phyloP scores from a whole-genome alignment of 768 basidiomycete species.

The Suillus subaureus region DNA sequence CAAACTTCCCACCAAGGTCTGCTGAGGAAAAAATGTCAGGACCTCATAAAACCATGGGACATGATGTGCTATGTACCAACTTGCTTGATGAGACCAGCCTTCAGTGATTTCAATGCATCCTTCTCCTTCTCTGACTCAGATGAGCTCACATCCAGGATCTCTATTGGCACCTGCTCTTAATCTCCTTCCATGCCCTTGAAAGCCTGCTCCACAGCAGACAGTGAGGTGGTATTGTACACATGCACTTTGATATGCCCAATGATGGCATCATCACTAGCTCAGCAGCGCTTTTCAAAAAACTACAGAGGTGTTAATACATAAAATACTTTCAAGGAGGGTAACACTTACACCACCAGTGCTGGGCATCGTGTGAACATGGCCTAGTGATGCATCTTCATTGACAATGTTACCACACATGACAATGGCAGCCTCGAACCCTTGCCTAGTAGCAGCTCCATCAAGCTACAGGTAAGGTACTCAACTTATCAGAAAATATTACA shows the following conservation, averaged over 20 bases:
- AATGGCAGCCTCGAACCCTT: constrained; percentile 12
- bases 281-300: too few species aligned
- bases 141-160: background rate
- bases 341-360: background rate
- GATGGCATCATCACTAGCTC: too few species aligned
- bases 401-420: constrained; percentile 15
- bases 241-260: too few species aligned
- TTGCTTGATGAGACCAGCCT: background rate
- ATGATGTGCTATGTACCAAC: background rate
- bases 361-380: constrained; percentile 3
- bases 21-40: background rate
- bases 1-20: background rate
- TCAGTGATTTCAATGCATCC: background rate
- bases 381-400: constrained; percentile 10
- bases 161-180: background rate
- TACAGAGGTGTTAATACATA: too few species aligned
- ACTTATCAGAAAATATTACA: background rate
- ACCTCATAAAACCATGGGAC: background rate
- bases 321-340: too few species aligned
- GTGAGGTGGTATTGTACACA: too few species aligned
- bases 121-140: background rate
- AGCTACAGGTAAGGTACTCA: constrained; percentile 5
- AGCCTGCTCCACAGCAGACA: background rate
- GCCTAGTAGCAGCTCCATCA: constrained; percentile 2
- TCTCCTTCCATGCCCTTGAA: background rate